phyloP scores from a whole-genome alignment of 1,284 basidiomycete genomes.

The Xerocomus nothofagi region DNA sequence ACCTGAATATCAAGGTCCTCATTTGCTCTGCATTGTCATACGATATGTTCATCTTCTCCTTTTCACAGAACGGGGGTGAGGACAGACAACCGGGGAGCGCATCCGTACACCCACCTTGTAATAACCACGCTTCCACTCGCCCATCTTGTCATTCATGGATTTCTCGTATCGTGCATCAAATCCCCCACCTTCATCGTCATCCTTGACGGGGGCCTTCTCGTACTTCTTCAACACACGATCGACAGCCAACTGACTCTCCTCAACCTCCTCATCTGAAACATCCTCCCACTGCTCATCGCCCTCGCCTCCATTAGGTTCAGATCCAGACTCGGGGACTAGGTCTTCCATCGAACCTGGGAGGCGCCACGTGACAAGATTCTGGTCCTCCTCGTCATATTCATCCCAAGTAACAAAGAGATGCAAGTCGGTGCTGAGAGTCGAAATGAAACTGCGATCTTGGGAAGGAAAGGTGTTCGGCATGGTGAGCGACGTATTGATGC shows the following conservation, averaged over 20 bases:
- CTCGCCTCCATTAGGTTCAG: constrained; percentile 24
- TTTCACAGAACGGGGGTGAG: constrained; percentile 2
- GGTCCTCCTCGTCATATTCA: constrained; percentile 83
- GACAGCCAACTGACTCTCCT: constrained; percentile 69
- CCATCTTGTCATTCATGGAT: constrained; percentile 81
- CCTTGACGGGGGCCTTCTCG: constrained; percentile 74
- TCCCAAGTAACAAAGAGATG: constrained; percentile 84
- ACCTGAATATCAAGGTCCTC: constrained; percentile 71
- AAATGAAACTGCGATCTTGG: constrained; percentile 77
- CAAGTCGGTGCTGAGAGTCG: constrained; percentile 70
- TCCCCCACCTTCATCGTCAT: constrained; percentile 66
- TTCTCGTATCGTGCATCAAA: constrained; percentile 78
- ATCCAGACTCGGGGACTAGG: constrained; percentile 32
- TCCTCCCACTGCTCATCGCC: constrained; percentile 48
- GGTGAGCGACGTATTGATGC: constrained; percentile 45
- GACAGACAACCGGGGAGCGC: not conserved
- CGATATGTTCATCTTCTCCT: constrained; percentile 85
- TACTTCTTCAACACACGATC: constrained; percentile 88
- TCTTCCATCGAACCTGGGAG: constrained; percentile 54
- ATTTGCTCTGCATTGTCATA: constrained; percentile 70
- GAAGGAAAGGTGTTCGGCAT: constrained; percentile 79
- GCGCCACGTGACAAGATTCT: constrained; percentile 67
- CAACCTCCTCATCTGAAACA: constrained; percentile 52
- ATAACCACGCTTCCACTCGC: constrained; percentile 89
- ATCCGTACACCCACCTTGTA: constrained; percentile 64